phyloP scores from a whole-genome alignment of 2,329 filamentous ascomycete species.

The Fusarium sp. region DNA sequence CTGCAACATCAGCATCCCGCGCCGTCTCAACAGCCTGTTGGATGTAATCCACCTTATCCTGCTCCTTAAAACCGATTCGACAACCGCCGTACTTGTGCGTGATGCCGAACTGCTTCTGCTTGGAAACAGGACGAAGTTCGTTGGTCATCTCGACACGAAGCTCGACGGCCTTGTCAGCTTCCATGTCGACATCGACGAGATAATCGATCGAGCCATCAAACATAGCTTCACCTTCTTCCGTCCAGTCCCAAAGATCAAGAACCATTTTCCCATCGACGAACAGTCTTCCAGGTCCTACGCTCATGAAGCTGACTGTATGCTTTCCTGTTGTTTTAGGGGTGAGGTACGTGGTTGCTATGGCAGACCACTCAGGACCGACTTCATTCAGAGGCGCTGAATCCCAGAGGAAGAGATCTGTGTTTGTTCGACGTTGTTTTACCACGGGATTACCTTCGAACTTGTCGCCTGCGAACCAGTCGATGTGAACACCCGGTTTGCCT shows the following conservation, averaged over 20 bases:
- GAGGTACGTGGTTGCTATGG: constrained; percentile 69
- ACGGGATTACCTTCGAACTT: constrained; percentile 69
- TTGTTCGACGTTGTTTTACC: constrained; percentile 68
- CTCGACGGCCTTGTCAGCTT: constrained; percentile 69
- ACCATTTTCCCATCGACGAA: constrained; percentile 69
- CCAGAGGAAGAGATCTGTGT: constrained; percentile 77
- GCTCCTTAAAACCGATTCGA: constrained; percentile 76
- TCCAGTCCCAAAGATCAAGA: constrained; percentile 77
- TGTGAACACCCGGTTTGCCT: constrained; percentile 69
- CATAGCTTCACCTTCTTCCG: constrained; percentile 76
- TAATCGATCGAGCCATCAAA: constrained; percentile 76
- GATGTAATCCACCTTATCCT: constrained; percentile 70
- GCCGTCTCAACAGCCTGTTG: constrained; percentile 73
- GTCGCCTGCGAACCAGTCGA: constrained; percentile 74
- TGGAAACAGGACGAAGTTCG: constrained; percentile 69
- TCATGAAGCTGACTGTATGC: constrained; percentile 76
- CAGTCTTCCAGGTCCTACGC: constrained; percentile 72
- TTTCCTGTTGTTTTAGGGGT: constrained; percentile 69
- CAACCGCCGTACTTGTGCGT: constrained; percentile 78
- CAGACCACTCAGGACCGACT: constrained; percentile 73
- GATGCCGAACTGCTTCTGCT: constrained; percentile 67
- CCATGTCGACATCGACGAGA: constrained; percentile 69
- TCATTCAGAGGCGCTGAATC: constrained; percentile 72
- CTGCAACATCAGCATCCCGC: constrained; percentile 71
- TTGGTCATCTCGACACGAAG: constrained; percentile 67